A percentile compares a stretch with the other conserved stretches of the same genome.
Evolutionary conservation across 2,329 filamentous ascomycete species (phyloP).

Genomic region (Catunica adiposa): DNA sequence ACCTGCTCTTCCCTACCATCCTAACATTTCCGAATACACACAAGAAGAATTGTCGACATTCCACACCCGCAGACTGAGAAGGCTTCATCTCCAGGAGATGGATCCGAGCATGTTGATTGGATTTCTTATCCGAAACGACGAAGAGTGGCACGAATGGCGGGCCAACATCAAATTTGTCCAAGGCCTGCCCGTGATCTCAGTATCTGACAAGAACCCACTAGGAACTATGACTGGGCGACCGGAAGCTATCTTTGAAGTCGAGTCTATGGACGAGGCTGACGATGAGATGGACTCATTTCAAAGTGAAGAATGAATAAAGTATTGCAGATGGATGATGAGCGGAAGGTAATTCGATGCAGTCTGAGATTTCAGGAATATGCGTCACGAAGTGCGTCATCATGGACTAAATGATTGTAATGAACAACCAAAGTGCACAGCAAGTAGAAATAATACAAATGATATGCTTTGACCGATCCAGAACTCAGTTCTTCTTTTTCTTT

Average conservation of each 20-base stretch:
- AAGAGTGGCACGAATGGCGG: conserved; percentile 76
- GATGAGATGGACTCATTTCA: neutral
- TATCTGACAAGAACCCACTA: conserved; percentile 54
- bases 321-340: neutral
- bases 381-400: no score
- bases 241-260: conserved; percentile 74
- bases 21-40: conserved; percentile 41
- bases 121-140: conserved; percentile 67
- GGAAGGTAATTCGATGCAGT: neutral
- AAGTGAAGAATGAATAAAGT: no score
- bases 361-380: neutral
- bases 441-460: neutral
- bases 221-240: conserved; percentile 43
- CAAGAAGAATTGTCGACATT: conserved; percentile 63
- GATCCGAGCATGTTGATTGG: conserved; percentile 96
- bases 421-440: no score
- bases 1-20: conserved; percentile 48
- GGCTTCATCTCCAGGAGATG: conserved; percentile 78
- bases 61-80: conserved; percentile 70
- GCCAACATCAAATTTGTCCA: conserved; percentile 55
- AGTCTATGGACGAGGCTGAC: conserved; percentile 64
- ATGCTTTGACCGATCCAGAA: neutral
- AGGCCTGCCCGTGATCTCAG: conserved; percentile 72
- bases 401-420: no score
- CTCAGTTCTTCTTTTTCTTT: conserved; percentile 1